Evolutionary conservation across 2,329 filamentous ascomycete species (phyloP).

Genomic region (Pyricularia grisea): DNA sequence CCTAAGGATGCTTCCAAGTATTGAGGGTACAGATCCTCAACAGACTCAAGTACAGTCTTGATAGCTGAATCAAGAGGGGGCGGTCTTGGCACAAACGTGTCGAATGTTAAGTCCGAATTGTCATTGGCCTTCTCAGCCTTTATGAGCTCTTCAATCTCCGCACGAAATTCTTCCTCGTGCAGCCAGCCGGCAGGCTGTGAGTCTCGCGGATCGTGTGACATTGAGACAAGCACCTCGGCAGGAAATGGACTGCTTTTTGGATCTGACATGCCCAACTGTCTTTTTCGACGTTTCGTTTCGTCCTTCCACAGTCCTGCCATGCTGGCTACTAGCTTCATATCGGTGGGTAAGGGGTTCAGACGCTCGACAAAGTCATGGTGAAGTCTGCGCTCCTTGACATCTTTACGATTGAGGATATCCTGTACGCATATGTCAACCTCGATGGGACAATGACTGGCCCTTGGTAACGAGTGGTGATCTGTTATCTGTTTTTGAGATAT

Average conservation of each 20-base stretch:
- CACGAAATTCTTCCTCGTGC: slow-evolving; percentile 75
- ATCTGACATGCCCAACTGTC: slow-evolving; percentile 52
- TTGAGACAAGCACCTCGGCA: slow-evolving; percentile 71
- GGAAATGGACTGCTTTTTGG: slow-evolving; percentile 62
- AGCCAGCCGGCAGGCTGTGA: slow-evolving; percentile 76
- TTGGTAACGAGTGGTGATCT: slow-evolving; percentile 55
- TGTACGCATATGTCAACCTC: slow-evolving; percentile 87
- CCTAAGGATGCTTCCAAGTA: slow-evolving; percentile 45
- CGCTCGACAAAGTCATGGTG: slow-evolving; percentile 84
- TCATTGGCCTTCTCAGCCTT: slow-evolving; percentile 43
- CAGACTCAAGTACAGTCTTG: slow-evolving; percentile 72
- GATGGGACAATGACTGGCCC: slow-evolving; percentile 78
- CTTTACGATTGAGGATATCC: slow-evolving; percentile 73
- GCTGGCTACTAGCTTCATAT: slow-evolving; percentile 78
- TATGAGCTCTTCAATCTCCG: slow-evolving; percentile 55
- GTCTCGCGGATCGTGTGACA: slow-evolving; percentile 74
- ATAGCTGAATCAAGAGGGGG: slow-evolving; percentile 46
- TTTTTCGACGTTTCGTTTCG: slow-evolving; percentile 71
- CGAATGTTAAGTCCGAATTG: slow-evolving; percentile 43
- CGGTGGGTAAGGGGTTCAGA: slow-evolving; percentile 48
- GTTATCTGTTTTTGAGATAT: slow-evolving; percentile 51
- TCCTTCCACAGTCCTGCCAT: slow-evolving; percentile 92
- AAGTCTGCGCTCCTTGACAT: slow-evolving; percentile 65
- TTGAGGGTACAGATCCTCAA: slow-evolving; percentile 75
- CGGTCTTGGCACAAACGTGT: slow-evolving; percentile 49